A percentile compares a stretch with the other conserved stretches of the same genome.
Evolutionary conservation across 768 basidiomycete genomes (phyloP).

Genomic region (Rhizopogon rudus): DNA sequence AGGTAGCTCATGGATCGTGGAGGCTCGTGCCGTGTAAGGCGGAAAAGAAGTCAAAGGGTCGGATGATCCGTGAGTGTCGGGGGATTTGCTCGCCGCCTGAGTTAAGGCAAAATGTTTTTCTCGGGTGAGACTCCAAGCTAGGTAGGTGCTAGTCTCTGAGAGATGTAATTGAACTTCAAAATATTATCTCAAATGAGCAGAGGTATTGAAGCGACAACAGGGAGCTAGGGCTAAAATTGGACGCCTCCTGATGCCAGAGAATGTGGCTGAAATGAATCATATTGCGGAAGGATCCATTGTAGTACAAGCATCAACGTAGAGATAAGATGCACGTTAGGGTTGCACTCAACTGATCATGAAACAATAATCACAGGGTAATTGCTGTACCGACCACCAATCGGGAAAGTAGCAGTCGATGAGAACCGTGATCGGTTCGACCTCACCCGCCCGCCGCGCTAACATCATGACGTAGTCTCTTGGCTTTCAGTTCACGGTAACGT

Average conservation of each 20-base stretch:
- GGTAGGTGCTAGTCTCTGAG: no score
- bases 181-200: neutral
- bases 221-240: no score
- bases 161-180: neutral
- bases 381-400: neutral
- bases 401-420: neutral
- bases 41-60: neutral
- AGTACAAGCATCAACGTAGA: neutral
- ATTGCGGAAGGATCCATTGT: neutral
- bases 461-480: slow-evolving; percentile 28
- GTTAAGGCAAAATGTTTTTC: neutral
- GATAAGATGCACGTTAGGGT: neutral
- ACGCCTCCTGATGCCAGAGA: neutral
- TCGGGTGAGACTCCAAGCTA: no score
- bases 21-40: neutral
- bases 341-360: neutral
- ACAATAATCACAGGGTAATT: neutral
- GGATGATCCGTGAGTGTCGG: neutral
- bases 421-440: slow-evolving; percentile 2
- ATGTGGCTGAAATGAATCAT: neutral
- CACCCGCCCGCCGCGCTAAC: slow-evolving; percentile 7
- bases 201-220: neutral
- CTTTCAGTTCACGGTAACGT: slow-evolving; percentile 68
- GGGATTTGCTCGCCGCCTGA: neutral
- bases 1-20: neutral